Conservation (phyloP, 2,329 filamentous ascomycete genomes). For the Exserohilum rostratum region DNA sequence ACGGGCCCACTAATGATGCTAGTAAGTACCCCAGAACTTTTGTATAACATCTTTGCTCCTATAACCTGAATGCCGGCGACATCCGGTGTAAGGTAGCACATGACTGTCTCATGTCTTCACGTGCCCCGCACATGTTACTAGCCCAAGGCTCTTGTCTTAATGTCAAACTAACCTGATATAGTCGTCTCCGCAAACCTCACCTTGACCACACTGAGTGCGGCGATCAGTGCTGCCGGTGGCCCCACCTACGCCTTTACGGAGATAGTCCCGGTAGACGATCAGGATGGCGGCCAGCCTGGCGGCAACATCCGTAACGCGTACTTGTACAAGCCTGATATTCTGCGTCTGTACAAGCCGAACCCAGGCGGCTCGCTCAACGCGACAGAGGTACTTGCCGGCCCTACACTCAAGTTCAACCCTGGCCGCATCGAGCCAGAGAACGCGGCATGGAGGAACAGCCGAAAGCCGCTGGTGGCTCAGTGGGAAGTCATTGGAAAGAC, state of each 20-base stretch:
- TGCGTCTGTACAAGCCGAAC: constrained; percentile 66
- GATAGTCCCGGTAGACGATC: constrained; percentile 64
- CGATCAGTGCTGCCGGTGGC: constrained; percentile 59
- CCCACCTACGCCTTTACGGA: constrained; percentile 64
- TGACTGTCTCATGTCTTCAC: not conserved
- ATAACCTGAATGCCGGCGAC: not conserved
- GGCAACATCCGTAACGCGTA: constrained; percentile 76
- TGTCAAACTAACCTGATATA: constrained; percentile 14
- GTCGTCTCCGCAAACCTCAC: constrained; percentile 64
- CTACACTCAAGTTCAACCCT: constrained; percentile 70
- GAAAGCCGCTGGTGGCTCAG: constrained; percentile 71
- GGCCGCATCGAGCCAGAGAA: constrained; percentile 70
- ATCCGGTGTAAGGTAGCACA: not conserved
- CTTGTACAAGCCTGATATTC: constrained; percentile 66
- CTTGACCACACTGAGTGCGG: constrained; percentile 60
- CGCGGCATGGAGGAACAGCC: constrained; percentile 63
- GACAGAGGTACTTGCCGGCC: constrained; percentile 63
- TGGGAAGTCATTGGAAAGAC: constrained; percentile 66
- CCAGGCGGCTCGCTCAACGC: constrained; percentile 61
- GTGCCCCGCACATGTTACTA: not conserved
- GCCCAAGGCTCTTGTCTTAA: not conserved
- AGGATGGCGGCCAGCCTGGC: constrained; percentile 70
- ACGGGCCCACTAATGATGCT: constrained; percentile 66
- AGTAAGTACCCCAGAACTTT: constrained; percentile 38
- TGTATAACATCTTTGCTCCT: not conserved